Conservation (phyloP, 192 early-diverging fungal species). For the Backusella australiensis region DNA sequence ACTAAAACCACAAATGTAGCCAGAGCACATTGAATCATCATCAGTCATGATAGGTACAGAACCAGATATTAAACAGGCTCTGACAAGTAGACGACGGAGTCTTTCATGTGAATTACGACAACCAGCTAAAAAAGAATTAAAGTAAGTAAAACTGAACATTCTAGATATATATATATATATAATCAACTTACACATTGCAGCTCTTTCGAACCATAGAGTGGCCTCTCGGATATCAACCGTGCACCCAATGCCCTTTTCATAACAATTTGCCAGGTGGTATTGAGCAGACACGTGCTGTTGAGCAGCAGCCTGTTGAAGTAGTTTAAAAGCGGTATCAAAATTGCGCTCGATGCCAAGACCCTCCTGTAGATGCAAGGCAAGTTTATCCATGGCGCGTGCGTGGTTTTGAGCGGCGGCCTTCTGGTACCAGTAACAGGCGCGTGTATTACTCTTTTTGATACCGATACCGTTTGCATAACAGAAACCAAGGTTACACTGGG, state of each 20-base stretch:
- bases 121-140: constrained; percentile 13
- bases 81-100: constrained; percentile 23
- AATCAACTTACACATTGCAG: constrained; percentile 25
- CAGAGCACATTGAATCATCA: constrained; percentile 13
- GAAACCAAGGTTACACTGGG: constrained; percentile 80
- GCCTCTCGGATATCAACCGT: constrained; percentile 21
- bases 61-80: constrained; percentile 27
- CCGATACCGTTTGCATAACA: constrained; percentile 78
- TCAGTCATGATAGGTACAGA: constrained; percentile 2
- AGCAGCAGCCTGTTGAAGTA: constrained; percentile 60
- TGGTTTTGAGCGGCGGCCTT: constrained; percentile 57
- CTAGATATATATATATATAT: too few species aligned
- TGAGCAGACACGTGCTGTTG: constrained; percentile 58
- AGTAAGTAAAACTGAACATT: background rate
- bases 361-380: constrained; percentile 50
- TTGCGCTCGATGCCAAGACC: constrained; percentile 49
- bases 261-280: constrained; percentile 49
- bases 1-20: constrained; percentile 28
- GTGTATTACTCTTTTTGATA: constrained; percentile 45
- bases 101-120: constrained; percentile 34
- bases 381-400: constrained; percentile 52
- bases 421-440: constrained; percentile 56
- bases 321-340: constrained; percentile 44
- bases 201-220: constrained; percentile 31
- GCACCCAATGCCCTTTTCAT: constrained; percentile 44